Evolutionary conservation across 2,329 filamentous ascomycete genomes (phyloP), one percentile per base, ranked within the genome.

Genomic region (Neonectria hederae): DNA sequence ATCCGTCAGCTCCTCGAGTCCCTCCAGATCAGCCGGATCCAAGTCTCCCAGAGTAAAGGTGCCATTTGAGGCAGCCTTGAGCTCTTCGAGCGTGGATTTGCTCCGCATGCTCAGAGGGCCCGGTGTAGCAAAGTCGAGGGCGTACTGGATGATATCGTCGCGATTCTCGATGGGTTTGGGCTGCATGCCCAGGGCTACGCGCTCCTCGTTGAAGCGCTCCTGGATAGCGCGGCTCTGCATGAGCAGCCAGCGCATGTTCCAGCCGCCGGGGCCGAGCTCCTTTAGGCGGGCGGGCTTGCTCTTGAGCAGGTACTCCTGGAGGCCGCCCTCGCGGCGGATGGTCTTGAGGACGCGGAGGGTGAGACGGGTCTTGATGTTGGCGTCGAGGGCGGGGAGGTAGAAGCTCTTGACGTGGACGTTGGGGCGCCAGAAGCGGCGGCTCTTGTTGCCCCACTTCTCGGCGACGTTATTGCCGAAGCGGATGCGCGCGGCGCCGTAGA

Each of bases 271-370:
- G 5, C 96, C 96, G 62, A 99, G 83, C 79, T 97, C 93, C 82
- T 90, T 92, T 75, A 98, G 86, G 68, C 96, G 87, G 43, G 84
- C 86, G 17, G 90, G 83, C 81, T 93, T 96, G 77, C 89, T 87
- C 70, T 93, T 94, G 45, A 97, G 84, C 49, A 99, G 83, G 81
- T 99, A 99, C 75, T 94, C 89, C 79, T 99, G 96, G 68, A 99
- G 84, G 8, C 96, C 94, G 64, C 95, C 95, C 66, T 91, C 89
- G 77, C 94, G 95, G 76, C 93, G 89, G 75, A 98, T 92, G 38
- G 89, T 90, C 75, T 88, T 84, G 72, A 91, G 83, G 26, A 93
- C 91, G 61, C 87, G 86, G 43, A 91, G 84, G 7, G 90, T 92
- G 62, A 95, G 83, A 65, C 89, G 86, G 42, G 92, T 85, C 77